These are phyloP conservation scores for Mycena haematopus DNA, from an alignment of 768 basidiomycete species.

Conservation along the genomic window DNA sequence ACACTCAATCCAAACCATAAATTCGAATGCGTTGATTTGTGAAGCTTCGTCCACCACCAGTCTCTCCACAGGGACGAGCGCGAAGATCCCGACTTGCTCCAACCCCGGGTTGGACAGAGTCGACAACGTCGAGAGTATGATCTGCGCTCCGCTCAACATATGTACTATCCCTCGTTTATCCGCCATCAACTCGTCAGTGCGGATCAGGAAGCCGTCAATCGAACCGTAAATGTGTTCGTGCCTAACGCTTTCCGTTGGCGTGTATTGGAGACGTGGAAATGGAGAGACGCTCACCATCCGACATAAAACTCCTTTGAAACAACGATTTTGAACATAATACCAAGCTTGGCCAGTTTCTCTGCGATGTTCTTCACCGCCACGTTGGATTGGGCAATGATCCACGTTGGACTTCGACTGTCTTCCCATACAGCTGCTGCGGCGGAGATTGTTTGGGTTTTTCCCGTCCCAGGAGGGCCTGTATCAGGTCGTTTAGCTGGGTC, in stretches of 20 bases:
- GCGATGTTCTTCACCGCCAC: constrained; percentile 59
- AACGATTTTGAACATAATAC: constrained; percentile 47
- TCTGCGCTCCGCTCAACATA: constrained; percentile 36
- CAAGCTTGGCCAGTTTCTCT: constrained; percentile 45
- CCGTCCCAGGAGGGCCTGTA: constrained; percentile 49
- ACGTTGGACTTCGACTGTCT: constrained; percentile 34
- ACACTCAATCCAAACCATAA: constrained; percentile 55
- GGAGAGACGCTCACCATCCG: constrained; percentile 42
- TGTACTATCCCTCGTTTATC: constrained; percentile 26
- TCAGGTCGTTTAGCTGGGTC: not conserved
- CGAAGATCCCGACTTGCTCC: constrained; percentile 15
- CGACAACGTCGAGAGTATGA: constrained; percentile 55
- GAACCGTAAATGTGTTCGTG: constrained; percentile 56
- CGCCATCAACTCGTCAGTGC: constrained; percentile 40
- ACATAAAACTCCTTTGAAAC: constrained; percentile 52
- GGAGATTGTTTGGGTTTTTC: constrained; percentile 52
- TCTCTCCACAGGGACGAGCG: constrained; percentile 32
- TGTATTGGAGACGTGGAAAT: not conserved
- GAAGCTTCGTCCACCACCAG: constrained; percentile 65
- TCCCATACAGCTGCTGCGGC: constrained; percentile 20
- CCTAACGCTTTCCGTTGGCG: constrained; percentile 41
- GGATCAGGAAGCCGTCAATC: constrained; percentile 43
- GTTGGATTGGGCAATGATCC: constrained; percentile 56
- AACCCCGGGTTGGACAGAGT: constrained; percentile 46
- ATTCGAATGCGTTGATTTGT: constrained; percentile 58